Percentiles rank a stretch among this genome's conserved stretches.
phyloP scores from a whole-genome alignment of 2,329 filamentous ascomycete species.

The Xylaria sp. region DNA sequence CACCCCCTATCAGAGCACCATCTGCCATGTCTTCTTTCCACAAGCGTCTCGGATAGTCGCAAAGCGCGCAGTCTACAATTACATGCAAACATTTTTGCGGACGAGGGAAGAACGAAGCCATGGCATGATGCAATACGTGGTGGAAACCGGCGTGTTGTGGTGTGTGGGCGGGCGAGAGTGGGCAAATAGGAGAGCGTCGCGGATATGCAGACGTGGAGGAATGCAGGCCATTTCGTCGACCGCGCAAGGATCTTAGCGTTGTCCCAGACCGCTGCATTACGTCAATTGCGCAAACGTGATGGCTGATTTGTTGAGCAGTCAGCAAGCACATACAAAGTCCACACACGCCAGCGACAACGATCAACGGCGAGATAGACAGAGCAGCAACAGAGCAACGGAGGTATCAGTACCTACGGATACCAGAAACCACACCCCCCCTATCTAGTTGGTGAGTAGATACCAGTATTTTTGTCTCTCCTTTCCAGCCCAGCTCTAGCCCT shows the following conservation, averaged over 20 bases:
- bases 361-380: slow-evolving; percentile 1
- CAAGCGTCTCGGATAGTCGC: neutral
- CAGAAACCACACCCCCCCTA: neutral
- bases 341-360: slow-evolving; percentile 12
- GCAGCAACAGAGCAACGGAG: neutral
- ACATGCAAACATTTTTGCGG: neutral
- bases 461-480: neutral
- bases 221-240: slow-evolving; percentile 6
- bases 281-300: slow-evolving; percentile 35
- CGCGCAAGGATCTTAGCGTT: slow-evolving; percentile 13
- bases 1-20: no score
- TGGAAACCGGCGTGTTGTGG: slow-evolving; percentile 7
- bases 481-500: neutral
- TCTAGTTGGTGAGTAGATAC: neutral
- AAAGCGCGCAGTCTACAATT: neutral
- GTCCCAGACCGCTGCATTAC: slow-evolving; percentile 34
- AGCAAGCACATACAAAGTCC: slow-evolving; percentile 19
- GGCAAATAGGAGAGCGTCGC: slow-evolving; percentile 23
- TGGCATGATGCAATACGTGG: slow-evolving; percentile 19
- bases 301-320: slow-evolving; percentile 25
- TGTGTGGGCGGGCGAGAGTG: slow-evolving; percentile 8
- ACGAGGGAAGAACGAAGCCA: neutral
- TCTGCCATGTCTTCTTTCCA: neutral
- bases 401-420: neutral
- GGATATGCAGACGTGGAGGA: slow-evolving; percentile 9